Base-by-base conservation (phyloP, 2,329 filamentous ascomycete species). In the Clonostachys sp. region DNA sequence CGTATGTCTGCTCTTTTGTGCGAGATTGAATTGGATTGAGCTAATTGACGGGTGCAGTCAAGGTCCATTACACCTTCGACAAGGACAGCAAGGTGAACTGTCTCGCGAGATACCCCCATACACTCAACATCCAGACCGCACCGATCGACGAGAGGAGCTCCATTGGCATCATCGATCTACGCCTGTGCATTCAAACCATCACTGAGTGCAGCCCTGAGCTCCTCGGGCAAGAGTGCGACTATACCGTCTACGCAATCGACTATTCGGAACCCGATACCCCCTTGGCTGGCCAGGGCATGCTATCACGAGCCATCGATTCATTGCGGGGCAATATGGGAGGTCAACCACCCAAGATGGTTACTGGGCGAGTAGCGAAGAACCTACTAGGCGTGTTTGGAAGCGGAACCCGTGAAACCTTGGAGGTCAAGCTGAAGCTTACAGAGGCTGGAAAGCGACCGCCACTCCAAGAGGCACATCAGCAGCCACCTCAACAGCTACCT, bases 41-140 rank as follows among this genome's bases (percentile, higher is more conserved):
- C 40, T 47, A 33, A 47, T 34, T 4, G 14, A 2, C 34, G 18
- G 40, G 36, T 55, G 40, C 66, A 95, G 91, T 97, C 67, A 97
- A 97, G 77, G 87, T 97, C 44, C 84, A 95, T 51, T 99, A 97
- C 70, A 96, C 91, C 34, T 96, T 97, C 70, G 91, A 97, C 65
- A 84, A 86, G 61, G 86, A 92, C 55, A 86, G 83, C 70, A 91
- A 91, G 68, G 86, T 90, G 53, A 91, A 92, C 62, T 96, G 91
- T 67, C 78, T 99, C 44, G 91, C 92, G 50, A 82, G 92, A 59
- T 86, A 89, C 74, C 87, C 89, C 16, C 85, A 92, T 50, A 78
- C 86, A 14, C 75, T 96, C 49, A 79, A 87, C 45, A 83, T 96
- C 36, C 89, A 91, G 58, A 89, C 90, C 3, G 80, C 95, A 13